Base-by-base conservation (phyloP, 139 green algal species). In the Chloropicon primus region DNA sequence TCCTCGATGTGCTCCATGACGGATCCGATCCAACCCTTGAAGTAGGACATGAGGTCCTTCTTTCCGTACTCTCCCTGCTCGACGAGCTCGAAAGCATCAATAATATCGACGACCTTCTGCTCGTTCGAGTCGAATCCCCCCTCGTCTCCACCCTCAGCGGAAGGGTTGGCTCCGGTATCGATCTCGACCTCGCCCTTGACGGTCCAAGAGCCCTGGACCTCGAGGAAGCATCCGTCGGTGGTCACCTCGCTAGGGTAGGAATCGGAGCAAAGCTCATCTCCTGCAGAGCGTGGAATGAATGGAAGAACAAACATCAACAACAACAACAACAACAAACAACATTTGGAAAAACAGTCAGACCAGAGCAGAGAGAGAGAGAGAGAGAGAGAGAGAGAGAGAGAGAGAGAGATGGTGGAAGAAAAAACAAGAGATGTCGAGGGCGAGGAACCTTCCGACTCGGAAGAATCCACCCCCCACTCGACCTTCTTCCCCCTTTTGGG, bases 81-180 rank as follows among this genome's bases (percentile, higher is more conserved):
- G 82, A 88, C 71, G 21, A 91, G 78, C 21, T 84, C 75, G 82
- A 90, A 91, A 22, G 77, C 83, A n/a, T 90, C 82, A 24, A 89
- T 76, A 28, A 91, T 79, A 62, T 91, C 84, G 24, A 89, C 84
- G 0, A 89, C 86, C 73, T 84, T 88, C 25, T 78, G 72, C 1
- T 25, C 26, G 25, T 75, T 74, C 22, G 71, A 73, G 1, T 89
- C 87, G 21, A 84, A 78, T 25, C 77, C 81, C 71, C 85, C 84
- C 26, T 90, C 86, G 28, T 80, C 86, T 23, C 72, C 82, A 17
- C 79, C 84, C 82, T 91, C 86, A 27, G 85, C 86, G 62, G 81
- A 88, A 22, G 86, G 79, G 77, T 91, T 91, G 53, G 84, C 86
- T 21, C 86, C 86, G 54, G 85, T 91, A 41, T 91, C 87, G 0